Evolutionary conservation across 192 early-diverging fungal genomes (phyloP), one percentile per base, ranked within the genome.

Genomic region (Entophlyctis luteolus): DNA sequence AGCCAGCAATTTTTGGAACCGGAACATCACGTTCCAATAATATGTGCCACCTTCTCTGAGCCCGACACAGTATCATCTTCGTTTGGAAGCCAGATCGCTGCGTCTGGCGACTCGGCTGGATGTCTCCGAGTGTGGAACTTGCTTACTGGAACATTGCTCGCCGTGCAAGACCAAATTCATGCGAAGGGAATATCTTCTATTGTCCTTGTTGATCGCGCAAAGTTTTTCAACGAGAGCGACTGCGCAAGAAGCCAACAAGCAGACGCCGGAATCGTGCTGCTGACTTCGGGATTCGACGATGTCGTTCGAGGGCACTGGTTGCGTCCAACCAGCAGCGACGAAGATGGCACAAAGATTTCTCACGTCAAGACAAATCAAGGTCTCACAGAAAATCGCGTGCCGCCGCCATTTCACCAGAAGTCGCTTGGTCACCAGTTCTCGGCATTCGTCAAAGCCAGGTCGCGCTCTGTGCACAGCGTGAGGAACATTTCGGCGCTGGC

Each of bases 61-160:
- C n/a, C n/a, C 55, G n/a, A 16, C 23, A 16, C 29, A 36, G 12
- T 8, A 23, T 12, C 8, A n/a, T 46, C 62, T 6, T 48, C 48
- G 2, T 34, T 65, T 53, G 12, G n/a, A 27, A n/a, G 28, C 18
- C 18, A 71, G 33, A 37, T 79, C 28, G 38, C 74, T 10, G 70
- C 70, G 18, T 65, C 63, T 37, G 79, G 62, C 27, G 76, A 80
- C 57, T 58, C 55, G 2, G 22, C 62, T 2, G 76, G 76, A 16
- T 39, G 33, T 18, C 45, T 77, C 25, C 35, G 53, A 2, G 23
- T 80, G 16, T 80, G 79, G 76, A 80, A 77, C 52, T 33, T 59
- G 22, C 74, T 75, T 23, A 77, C 72, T 14, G 79, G 75, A 8
- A 54, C 50, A 32, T 23, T 33, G 2, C 27, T 79, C 18, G 60